Conservation (phyloP, 768 basidiomycete species). For the Tylopilus rubrobrunneus region DNA sequence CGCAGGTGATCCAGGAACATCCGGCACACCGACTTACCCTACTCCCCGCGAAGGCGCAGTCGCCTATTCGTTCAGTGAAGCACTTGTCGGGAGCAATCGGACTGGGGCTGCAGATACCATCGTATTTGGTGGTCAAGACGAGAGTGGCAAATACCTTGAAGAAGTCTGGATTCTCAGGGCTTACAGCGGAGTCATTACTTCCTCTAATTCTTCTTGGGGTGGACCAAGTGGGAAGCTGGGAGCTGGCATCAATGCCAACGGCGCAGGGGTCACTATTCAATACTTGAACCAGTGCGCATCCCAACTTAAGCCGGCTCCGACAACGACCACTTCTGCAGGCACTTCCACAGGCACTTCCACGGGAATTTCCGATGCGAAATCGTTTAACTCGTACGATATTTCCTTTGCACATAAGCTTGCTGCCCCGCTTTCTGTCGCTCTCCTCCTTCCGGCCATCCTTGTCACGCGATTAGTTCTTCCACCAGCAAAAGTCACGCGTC, state of each 20-base stretch:
- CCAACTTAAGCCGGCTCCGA: conserved; percentile 24
- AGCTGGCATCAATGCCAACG: conserved; percentile 61
- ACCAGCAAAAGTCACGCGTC: conserved; percentile 24
- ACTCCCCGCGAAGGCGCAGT: conserved; percentile 68
- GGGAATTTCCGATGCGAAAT: conserved; percentile 4
- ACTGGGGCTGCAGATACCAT: conserved; percentile 59
- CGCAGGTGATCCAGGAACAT: conserved; percentile 61
- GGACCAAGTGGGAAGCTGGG: conserved; percentile 61
- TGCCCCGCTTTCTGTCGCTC: conserved; percentile 46
- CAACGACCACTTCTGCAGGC: conserved; percentile 18
- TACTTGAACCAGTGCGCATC: conserved; percentile 62
- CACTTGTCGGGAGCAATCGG: conserved; percentile 55
- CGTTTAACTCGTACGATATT: conserved; percentile 36
- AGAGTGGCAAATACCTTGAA: conserved; percentile 58
- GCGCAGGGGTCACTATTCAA: conserved; percentile 58
- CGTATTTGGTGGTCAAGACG: conserved; percentile 75
- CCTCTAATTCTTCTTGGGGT: conserved; percentile 58
- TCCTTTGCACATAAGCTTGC: conserved; percentile 45
- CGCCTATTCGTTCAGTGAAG: conserved; percentile 49
- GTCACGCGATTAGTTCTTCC: conserved; percentile 41
- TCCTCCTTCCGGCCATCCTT: conserved; percentile 41
- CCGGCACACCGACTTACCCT: conserved; percentile 50
- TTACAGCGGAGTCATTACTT: conserved; percentile 58
- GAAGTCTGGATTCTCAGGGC: conserved; percentile 79
- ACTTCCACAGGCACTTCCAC: conserved; percentile 12